Evolutionary conservation across 768 basidiomycete genomes (phyloP), one percentile per base, ranked within the genome.

Genomic region (Suillus subaureus): DNA sequence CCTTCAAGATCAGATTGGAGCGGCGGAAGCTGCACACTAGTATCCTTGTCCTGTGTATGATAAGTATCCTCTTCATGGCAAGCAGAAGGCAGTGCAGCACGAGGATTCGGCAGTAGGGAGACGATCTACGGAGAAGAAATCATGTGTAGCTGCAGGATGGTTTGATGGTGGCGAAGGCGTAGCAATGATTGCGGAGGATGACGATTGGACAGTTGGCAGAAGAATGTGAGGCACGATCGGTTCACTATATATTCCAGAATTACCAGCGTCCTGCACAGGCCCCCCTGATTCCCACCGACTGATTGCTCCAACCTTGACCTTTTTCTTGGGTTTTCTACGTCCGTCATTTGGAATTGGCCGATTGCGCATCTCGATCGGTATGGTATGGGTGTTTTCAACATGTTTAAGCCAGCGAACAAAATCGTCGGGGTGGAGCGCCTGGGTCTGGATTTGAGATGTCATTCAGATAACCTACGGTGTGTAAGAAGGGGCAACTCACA

Each of bases 281-380:
- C 26, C 58, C 18, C 18, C 58, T 31, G 28, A 42, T 18, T 31
- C 40, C 40, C 26, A 4, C 4, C 21, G 58, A 31, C 40, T 13
- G 58, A 13, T 8, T 42, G 40, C 37, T 35, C 11, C 33, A 18
- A 2, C 40, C 11, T 42, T 42, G 40, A 16, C 18, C 40, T 21
- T 60, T 60, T 42, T 42, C 40, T 31, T 60, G 12, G 58, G 11
- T 31, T 13, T 60, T 12, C 28, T 39, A 61, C 64, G 64, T 39
- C 64, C 64, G 7, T 66, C 63, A 56, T 64, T 66, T n/a, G 51
- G 65, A 42, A 65, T 37, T 6, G 65, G 65, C 39, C 63, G 54
- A 43, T 35, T 45, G n/a, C 63, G 63, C 64, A 56, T 39, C 40
- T 54, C 28, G 13, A 35, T 39, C 16, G 63, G 58, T 26, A 64